phyloP scores from a whole-genome alignment of 116 monocot species.

The Zostera marina region DNA sequence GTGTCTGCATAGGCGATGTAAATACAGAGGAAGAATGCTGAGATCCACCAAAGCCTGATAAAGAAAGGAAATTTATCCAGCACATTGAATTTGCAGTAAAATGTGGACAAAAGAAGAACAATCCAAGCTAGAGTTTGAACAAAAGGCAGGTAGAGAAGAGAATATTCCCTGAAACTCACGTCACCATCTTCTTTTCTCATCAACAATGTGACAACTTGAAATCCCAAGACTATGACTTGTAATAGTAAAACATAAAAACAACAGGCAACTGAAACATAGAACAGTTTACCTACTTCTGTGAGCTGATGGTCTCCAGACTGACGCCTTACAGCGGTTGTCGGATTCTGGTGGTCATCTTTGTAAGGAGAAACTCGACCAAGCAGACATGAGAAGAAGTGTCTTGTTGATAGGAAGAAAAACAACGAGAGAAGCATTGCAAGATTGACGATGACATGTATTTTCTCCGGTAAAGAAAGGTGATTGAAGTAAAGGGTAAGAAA shows the following conservation, averaged over 20 bases:
- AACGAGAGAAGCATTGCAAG: conserved; percentile 17
- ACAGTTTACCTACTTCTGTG: conserved; percentile 19
- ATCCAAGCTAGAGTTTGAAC: conserved; percentile 52
- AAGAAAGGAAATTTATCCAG: conserved; percentile 33
- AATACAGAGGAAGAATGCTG: conserved; percentile 39
- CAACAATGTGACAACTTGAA: conserved; percentile 19
- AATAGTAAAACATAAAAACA: conserved; percentile 39
- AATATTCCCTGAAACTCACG: conserved; percentile 6
- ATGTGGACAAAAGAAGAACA: conserved; percentile 18
- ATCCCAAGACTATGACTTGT: conserved; percentile 30
- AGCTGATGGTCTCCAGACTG: conserved; percentile 2
- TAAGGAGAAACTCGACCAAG: conserved; percentile 1
- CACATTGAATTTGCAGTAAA: conserved; percentile 25
- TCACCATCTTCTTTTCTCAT: background rate
- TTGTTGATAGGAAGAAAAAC: conserved; percentile 17
- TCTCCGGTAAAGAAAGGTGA: conserved; percentile 29
- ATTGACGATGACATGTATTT: conserved; percentile 15
- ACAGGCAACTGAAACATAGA: conserved; percentile 23
- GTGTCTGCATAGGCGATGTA: conserved; percentile 32
- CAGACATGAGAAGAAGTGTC: conserved; percentile 12
- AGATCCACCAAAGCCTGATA: conserved; percentile 57
- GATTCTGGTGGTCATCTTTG: conserved; percentile 17
- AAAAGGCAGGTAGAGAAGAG: conserved; percentile 27
- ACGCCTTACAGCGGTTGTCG: background rate
- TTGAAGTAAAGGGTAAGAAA: conserved; percentile 8